phyloP scores from a whole-genome alignment of 2,329 filamentous ascomycete genomes.

The Claviceps citrina region DNA sequence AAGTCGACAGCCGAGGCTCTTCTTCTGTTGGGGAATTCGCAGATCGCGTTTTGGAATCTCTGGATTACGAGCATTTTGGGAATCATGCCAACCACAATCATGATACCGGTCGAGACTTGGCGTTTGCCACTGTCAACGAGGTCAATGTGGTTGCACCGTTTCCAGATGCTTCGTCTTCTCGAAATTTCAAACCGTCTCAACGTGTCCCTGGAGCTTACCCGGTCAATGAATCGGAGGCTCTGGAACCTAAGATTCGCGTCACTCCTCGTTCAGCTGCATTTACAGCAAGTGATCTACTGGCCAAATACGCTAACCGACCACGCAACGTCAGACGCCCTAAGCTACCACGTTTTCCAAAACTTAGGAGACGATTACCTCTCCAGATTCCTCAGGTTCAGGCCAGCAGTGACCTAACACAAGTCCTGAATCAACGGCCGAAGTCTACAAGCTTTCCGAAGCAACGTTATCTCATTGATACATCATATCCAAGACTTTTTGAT shows the following conservation, averaged over 20 bases:
- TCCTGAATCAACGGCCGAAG: background rate
- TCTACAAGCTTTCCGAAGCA: background rate
- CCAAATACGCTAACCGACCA: slow-evolving; percentile 4
- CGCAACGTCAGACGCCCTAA: slow-evolving; percentile 4
- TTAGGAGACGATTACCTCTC: background rate
- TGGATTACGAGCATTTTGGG: background rate
- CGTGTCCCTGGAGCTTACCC: background rate
- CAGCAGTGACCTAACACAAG: too few species aligned
- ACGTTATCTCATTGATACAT: slow-evolving; percentile 3
- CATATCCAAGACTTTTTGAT: background rate
- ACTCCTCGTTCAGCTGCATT: background rate
- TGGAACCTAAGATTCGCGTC: background rate
- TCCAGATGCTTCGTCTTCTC: background rate
- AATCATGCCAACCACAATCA: background rate
- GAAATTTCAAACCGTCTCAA: background rate
- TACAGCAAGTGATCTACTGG: background rate
- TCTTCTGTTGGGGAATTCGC: background rate
- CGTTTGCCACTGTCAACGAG: background rate
- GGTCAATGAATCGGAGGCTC: background rate
- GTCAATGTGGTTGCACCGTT: background rate
- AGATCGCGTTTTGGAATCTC: background rate
- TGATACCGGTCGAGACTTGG: background rate
- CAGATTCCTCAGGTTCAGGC: background rate
- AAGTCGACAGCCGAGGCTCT: background rate
- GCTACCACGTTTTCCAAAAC: slow-evolving; percentile 3